phyloP scores from a whole-genome alignment of 352 stramenopile genomes.

The Phytopythium sindhum region DNA sequence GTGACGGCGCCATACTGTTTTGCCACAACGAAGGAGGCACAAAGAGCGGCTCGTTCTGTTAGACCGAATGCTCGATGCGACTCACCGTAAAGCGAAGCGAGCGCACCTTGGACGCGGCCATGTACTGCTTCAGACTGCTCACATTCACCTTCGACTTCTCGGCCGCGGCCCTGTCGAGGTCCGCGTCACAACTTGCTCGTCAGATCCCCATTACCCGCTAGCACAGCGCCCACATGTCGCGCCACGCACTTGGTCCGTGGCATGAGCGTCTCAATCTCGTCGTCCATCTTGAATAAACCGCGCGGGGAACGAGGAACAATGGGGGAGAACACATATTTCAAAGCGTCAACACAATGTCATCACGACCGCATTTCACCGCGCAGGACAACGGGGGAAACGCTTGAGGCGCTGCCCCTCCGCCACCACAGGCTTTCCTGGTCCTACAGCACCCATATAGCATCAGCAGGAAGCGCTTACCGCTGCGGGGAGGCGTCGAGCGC shows the following conservation, averaged over 20 bases:
- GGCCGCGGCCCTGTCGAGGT: conserved; percentile 25
- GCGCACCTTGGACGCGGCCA: conserved; percentile 36
- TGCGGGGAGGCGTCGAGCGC: background rate
- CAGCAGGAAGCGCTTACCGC: background rate
- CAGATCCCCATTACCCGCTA: background rate
- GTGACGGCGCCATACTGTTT: conserved; percentile 5
- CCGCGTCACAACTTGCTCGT: background rate
- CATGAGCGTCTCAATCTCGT: conserved; percentile 71
- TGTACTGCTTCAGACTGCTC: conserved; percentile 58
- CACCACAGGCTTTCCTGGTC: background rate
- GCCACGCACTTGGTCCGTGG: conserved; percentile 58
- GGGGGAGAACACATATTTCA: background rate
- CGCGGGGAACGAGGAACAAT: background rate
- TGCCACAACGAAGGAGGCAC: background rate
- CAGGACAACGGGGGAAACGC: background rate
- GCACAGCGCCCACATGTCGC: background rate
- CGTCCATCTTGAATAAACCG: conserved; percentile 9
- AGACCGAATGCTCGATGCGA: background rate
- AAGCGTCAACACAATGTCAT: background rate
- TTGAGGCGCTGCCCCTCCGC: background rate
- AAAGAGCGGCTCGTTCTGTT: background rate
- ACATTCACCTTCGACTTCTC: conserved; percentile 46
- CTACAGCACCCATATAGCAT: background rate
- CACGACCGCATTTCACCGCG: background rate
- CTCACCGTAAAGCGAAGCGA: background rate